Evolutionary conservation across 805 yeast species (phyloP).

Genomic region (Suhomyces sp.): DNA sequence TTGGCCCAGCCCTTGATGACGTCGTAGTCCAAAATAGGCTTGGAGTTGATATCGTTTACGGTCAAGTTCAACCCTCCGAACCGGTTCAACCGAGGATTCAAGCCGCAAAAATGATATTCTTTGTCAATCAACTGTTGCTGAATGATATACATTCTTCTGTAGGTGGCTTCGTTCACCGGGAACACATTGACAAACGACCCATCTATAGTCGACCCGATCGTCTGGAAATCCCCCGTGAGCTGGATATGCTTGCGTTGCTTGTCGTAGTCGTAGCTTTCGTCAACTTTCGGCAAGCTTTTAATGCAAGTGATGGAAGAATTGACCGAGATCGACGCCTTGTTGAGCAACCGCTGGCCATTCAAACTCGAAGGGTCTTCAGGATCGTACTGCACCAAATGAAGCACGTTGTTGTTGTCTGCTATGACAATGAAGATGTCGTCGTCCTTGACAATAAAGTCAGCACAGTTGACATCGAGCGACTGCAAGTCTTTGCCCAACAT

Average conservation of each 20-base stretch:
- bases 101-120: conserved; percentile 67
- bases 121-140: conserved; percentile 87
- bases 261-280: conserved; percentile 27
- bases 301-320: conserved; percentile 60
- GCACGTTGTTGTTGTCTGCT: conserved; percentile 62
- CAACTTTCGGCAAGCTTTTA: conserved; percentile 42
- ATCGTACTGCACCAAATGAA: conserved; percentile 80
- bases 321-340: conserved; percentile 65
- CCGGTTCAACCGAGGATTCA: conserved; percentile 74
- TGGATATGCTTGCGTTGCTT: conserved; percentile 21
- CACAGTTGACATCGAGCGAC: conserved; percentile 58
- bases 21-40: conserved; percentile 66
- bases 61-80: conserved; percentile 41
- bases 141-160: conserved; percentile 75
- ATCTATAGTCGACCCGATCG: conserved; percentile 71
- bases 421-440: conserved; percentile 64
- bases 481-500: conserved; percentile 71
- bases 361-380: conserved; percentile 86
- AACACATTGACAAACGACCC: conserved; percentile 74
- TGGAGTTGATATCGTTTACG: conserved; percentile 39
- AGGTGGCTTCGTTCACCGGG: conserved; percentile 73
- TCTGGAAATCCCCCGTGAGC: conserved; percentile 45
- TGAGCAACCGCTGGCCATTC: conserved; percentile 73
- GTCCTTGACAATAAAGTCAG: conserved; percentile 74
- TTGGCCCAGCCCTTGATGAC: conserved; percentile 52